These are phyloP conservation scores for Mycena pura DNA, from an alignment of 768 basidiomycete genomes.

Conservation along the genomic window DNA sequence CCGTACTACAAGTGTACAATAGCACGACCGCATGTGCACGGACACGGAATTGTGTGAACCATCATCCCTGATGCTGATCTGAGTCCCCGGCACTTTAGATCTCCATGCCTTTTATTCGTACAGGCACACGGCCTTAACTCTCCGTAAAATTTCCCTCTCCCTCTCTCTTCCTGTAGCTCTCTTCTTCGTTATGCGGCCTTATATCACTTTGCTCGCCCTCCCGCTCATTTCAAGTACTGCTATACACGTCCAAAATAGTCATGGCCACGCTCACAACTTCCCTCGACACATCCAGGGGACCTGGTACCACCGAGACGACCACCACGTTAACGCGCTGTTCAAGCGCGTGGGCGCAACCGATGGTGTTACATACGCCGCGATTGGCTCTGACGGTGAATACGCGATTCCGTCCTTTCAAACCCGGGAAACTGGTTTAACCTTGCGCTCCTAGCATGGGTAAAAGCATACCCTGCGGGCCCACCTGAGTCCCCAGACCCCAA, in stretches of 20 bases:
- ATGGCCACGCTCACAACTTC: constrained; percentile 1
- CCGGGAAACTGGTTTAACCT: not conserved
- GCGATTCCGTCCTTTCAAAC: not conserved
- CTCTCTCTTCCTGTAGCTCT: no score
- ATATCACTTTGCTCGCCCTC: not conserved
- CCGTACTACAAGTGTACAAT: no score
- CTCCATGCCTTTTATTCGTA: no score
- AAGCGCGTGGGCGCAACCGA: constrained; percentile 56
- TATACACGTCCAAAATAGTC: not conserved
- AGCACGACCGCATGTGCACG: no score
- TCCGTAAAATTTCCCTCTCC: no score
- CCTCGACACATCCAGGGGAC: constrained; percentile 39
- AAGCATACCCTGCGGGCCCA: not conserved
- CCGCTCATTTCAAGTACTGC: not conserved
- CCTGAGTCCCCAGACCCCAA: not conserved
- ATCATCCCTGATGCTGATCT: no score
- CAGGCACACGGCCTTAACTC: no score
- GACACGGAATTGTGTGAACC: no score
- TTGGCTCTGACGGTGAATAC: constrained; percentile 13
- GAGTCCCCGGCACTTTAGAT: no score
- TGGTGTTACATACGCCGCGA: constrained; percentile 12
- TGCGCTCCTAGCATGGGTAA: not conserved
- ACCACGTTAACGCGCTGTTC: constrained; percentile 62
- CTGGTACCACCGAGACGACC: constrained; percentile 71
- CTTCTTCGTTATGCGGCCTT: no score